Evolutionary conservation across 495 filamentous ascomycete genomes (phyloP).

Genomic region (Neurospora sp.): DNA sequence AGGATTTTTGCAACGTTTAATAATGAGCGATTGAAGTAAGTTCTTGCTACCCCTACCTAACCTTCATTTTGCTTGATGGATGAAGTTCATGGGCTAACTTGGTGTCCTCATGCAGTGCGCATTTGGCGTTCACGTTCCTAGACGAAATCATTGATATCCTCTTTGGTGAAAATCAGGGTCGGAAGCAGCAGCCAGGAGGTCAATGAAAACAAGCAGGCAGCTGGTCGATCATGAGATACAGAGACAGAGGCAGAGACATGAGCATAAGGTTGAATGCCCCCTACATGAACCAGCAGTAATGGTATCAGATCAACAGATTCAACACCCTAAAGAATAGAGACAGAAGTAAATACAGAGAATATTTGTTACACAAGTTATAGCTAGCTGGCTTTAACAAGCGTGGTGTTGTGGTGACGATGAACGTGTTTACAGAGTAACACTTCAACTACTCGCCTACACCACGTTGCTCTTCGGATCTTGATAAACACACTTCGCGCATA

Average conservation of each 20-base stretch:
- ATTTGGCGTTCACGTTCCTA: conserved; percentile 66
- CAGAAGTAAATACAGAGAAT: background rate
- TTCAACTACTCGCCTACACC: background rate
- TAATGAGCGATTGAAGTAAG: conserved; percentile 62
- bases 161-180: conserved; percentile 41
- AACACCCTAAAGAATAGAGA: background rate
- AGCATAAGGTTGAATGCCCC: background rate
- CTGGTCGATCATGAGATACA: background rate
- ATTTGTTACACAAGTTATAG: background rate
- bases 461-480: background rate
- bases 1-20: conserved; percentile 76
- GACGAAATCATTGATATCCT: conserved; percentile 69
- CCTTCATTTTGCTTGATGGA: background rate
- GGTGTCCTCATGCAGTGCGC: conserved; percentile 41
- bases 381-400: background rate
- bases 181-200: background rate
- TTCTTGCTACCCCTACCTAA: conserved; percentile 3
- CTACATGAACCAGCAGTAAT: background rate
- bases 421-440: background rate
- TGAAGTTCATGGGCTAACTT: conserved; percentile 5
- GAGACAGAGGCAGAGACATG: background rate
- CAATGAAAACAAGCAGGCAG: background rate
- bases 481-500: background rate
- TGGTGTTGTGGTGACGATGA: background rate
- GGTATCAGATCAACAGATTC: background rate